Evolutionary conservation across 495 filamentous ascomycete species (phyloP), one percentile per base, ranked within the genome.

Genomic region (Xylaria nigripes): DNA sequence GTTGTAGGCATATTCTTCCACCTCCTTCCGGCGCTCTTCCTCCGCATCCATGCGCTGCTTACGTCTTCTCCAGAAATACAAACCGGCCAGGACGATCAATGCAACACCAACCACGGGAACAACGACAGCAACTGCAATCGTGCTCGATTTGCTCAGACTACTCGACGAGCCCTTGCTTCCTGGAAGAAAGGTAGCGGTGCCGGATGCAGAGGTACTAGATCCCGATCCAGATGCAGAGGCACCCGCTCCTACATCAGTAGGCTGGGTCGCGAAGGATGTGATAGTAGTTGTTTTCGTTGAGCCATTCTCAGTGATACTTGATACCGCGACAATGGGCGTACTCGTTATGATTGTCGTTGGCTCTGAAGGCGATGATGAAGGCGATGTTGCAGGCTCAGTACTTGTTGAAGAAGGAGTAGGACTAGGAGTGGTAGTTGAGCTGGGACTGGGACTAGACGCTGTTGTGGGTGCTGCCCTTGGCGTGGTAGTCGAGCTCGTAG

Each of bases 1-100:
- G 65, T 96, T 97, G 74, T 90, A 96, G 19, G 84, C 85, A 66
- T 96, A 96, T 60, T 96, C 93, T 66, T 96, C 92, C 2, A 95
- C 87, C 65, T 97, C 94, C 69, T 96, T 95, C 50, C 90, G 80
- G 49, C 93, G 79, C 47, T 89, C 81, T 58, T 96, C 93, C 61
- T 88, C 87, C n/a, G 82, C 84, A 41, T 84, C 84, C 72, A 87
- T 95, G 36, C 84, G 81, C 59, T 85, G 82, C 69, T 91, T 95
- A 48, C 88, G 82, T 71, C 81, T 89, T 58, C 87, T 82, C 89
- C 89, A 98, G 56, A 95, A 79, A 66, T 85, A 90, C 38, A 97
- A 72, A 1, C 84, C 83, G 4, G 76, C 82, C 25, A 89, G 62
- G 10, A 95, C 81, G 38, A 98, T 76, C 15, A 95, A 64, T 2